Evolutionary conservation across 108 stramenopile genomes (phyloP).

Genomic region (Thalassiosira profunda): DNA sequence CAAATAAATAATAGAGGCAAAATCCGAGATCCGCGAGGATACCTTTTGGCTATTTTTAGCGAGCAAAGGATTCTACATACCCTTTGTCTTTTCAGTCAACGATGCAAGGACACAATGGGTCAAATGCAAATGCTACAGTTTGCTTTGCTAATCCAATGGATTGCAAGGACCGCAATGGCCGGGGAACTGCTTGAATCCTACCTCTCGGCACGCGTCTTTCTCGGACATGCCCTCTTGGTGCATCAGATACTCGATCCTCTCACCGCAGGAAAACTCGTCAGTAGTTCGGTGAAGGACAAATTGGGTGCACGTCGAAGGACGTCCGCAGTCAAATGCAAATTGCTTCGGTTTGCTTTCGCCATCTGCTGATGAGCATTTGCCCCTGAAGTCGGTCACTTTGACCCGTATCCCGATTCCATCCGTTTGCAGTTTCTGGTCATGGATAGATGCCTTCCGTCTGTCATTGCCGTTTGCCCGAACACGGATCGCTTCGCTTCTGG

Average conservation of each 20-base stretch:
- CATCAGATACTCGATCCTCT: slow-evolving; percentile 27
- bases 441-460: not conserved
- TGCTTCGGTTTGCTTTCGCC: not conserved
- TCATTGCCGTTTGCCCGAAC: slow-evolving; percentile 6
- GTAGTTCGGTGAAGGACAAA: slow-evolving; percentile 22
- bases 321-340: slow-evolving; percentile 19
- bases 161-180: slow-evolving; percentile 39
- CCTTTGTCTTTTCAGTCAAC: too few species aligned
- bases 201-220: slow-evolving; percentile 10
- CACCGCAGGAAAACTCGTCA: slow-evolving; percentile 28
- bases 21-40: too few species aligned
- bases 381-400: slow-evolving; percentile 19
- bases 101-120: too few species aligned
- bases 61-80: too few species aligned
- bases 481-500: slow-evolving; percentile 13
- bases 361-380: slow-evolving; percentile 4
- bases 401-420: slow-evolving; percentile 18
- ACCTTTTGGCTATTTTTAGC: too few species aligned
- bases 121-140: too few species aligned
- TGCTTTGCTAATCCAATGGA: slow-evolving; percentile 8
- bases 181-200: slow-evolving; percentile 16
- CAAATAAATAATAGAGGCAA: too few species aligned
- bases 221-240: slow-evolving; percentile 11
- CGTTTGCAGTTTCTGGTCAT: slow-evolving; percentile 6
- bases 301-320: slow-evolving; percentile 10